phyloP scores from a whole-genome alignment of 805 yeast species.

The Saturnispora gosingensis region DNA sequence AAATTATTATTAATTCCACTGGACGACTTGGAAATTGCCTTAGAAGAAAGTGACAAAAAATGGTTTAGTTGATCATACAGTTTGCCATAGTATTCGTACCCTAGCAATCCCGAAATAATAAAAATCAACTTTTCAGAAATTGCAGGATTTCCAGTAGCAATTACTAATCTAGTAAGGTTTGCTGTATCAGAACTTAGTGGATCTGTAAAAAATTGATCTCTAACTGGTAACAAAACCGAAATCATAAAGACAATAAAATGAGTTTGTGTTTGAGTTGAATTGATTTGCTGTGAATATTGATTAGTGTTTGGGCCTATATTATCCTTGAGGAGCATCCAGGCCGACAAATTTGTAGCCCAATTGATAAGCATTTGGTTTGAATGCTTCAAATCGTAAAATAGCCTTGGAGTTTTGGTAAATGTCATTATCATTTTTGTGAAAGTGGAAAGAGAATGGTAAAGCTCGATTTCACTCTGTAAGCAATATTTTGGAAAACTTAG shows the following conservation, averaged over 20 bases:
- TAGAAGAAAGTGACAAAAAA: conserved; percentile 2
- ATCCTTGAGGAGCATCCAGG: conserved; percentile 50
- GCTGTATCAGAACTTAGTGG: conserved; percentile 21
- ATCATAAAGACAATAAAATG: conserved; percentile 38
- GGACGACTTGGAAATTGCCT: neutral
- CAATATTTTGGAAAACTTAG: conserved; percentile 28
- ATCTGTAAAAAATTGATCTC: conserved; percentile 27
- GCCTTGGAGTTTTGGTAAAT: conserved; percentile 37
- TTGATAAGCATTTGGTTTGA: conserved; percentile 33
- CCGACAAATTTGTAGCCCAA: conserved; percentile 44
- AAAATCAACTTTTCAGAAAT: conserved; percentile 47
- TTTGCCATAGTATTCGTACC: conserved; percentile 24
- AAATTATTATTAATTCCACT: neutral
- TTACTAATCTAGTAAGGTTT: conserved; percentile 32
- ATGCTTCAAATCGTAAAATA: conserved; percentile 34
- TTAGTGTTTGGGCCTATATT: conserved; percentile 16
- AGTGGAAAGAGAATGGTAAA: conserved; percentile 29
- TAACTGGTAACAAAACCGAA: conserved; percentile 35
- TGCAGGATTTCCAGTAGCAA: conserved; percentile 48
- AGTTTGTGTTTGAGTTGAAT: neutral
- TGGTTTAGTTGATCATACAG: conserved; percentile 10
- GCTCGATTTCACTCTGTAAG: conserved; percentile 37
- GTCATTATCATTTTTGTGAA: conserved; percentile 32
- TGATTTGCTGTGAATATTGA: neutral
- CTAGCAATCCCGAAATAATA: conserved; percentile 41